Conservation (phyloP, 352 stramenopile species). For the Phytophthora sojae region DNA sequence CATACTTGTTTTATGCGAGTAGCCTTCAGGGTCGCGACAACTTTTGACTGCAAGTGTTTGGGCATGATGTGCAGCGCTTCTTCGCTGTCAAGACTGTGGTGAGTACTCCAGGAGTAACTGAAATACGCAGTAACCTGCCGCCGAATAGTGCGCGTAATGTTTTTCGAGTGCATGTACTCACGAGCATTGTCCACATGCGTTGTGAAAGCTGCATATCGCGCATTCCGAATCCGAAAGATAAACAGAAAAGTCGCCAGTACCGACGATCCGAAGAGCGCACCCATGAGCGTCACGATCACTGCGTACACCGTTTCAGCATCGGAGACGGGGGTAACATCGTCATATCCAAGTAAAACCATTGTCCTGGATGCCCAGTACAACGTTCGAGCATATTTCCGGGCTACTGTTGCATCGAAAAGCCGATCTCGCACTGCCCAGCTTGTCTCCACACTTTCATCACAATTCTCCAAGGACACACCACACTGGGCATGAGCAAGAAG, state of each 20-base stretch:
- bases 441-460: slow-evolving; percentile 50
- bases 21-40: slow-evolving; percentile 71
- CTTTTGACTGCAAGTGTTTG: slow-evolving; percentile 67
- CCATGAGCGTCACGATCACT: slow-evolving; percentile 52
- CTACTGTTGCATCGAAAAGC: slow-evolving; percentile 49
- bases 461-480: slow-evolving; percentile 61
- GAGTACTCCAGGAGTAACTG: slow-evolving; percentile 68
- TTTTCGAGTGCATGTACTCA: slow-evolving; percentile 80
- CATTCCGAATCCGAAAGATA: slow-evolving; percentile 76
- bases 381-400: slow-evolving; percentile 65
- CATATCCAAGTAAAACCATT: slow-evolving; percentile 70
- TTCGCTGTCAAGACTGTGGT: slow-evolving; percentile 74
- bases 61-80: slow-evolving; percentile 64
- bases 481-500: slow-evolving; percentile 68
- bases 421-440: slow-evolving; percentile 71
- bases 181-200: slow-evolving; percentile 75
- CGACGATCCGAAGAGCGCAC: slow-evolving; percentile 63
- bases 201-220: slow-evolving; percentile 57
- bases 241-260: slow-evolving; percentile 77
- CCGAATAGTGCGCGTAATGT: slow-evolving; percentile 54
- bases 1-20: slow-evolving; percentile 75
- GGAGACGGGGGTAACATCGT: slow-evolving; percentile 72
- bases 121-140: slow-evolving; percentile 73
- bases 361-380: slow-evolving; percentile 74
- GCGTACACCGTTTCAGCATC: slow-evolving; percentile 67